Conservation (phyloP, 2,329 filamentous ascomycete species). For the Chalaropsis ovoidea region DNA sequence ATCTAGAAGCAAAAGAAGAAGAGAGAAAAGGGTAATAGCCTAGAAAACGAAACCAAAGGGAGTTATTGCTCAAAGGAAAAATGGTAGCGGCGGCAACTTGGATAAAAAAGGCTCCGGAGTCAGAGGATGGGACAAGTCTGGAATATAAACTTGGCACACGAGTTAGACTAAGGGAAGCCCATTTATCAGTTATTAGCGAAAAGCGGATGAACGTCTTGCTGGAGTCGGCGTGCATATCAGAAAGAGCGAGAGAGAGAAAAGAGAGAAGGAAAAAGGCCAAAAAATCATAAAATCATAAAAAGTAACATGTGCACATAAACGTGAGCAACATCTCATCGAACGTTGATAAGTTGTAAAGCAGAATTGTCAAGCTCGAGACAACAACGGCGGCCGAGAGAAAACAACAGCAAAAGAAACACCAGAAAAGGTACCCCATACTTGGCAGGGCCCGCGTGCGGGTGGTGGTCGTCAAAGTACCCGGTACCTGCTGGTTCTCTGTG, state of each 20-base stretch:
- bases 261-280: neutral
- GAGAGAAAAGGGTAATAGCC: neutral
- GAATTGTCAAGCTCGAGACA: neutral
- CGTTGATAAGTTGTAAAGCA: slow-evolving; percentile 9
- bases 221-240: neutral
- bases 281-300: too few species aligned
- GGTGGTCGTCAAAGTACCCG: neutral
- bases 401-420: neutral
- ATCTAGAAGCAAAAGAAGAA: neutral
- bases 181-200: neutral
- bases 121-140: neutral
- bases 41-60: neutral
- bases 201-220: neutral
- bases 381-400: neutral
- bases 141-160: slow-evolving; percentile 13
- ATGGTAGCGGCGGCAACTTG: neutral
- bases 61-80: neutral
- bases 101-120: neutral
- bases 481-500: neutral
- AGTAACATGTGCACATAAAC: neutral
- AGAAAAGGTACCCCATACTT: slow-evolving; percentile 7
- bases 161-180: neutral
- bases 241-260: neutral
- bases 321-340: neutral
- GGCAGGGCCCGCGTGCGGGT: neutral